These are phyloP conservation scores for Aphanomyces stellatus DNA, from an alignment of 352 stramenopile genomes.

Conservation along the genomic window DNA sequence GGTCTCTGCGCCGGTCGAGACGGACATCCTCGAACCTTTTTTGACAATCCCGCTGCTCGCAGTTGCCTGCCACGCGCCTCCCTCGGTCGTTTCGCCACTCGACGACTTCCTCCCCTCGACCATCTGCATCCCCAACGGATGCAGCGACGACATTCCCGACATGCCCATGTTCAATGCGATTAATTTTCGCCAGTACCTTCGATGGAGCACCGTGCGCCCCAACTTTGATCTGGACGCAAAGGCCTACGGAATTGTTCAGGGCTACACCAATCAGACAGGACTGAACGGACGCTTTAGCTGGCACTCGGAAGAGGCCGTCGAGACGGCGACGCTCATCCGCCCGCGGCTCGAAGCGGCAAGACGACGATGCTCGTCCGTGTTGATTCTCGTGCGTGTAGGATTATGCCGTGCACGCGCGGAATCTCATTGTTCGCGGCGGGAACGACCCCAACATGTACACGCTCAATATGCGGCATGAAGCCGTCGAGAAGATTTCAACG, in stretches of 20 bases:
- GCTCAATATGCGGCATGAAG: conserved; percentile 16
- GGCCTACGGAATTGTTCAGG: conserved; percentile 39
- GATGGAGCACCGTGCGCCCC: conserved; percentile 24
- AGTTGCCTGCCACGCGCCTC: not conserved
- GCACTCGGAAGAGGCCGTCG: conserved; percentile 36
- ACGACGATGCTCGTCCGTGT: not conserved
- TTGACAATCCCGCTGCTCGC: not conserved
- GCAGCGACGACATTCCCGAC: not conserved
- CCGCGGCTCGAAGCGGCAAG: conserved; percentile 35
- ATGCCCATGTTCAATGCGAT: conserved; percentile 27
- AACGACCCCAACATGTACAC: conserved; percentile 22
- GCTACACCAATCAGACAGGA: conserved; percentile 43
- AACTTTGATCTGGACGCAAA: conserved; percentile 40
- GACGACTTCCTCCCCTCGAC: conserved; percentile 11
- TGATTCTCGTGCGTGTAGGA: not conserved
- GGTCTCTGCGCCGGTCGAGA: conserved; percentile 2
- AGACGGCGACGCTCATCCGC: conserved; percentile 30
- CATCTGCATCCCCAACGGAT: conserved; percentile 10
- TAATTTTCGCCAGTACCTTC: conserved; percentile 48
- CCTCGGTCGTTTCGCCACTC: conserved; percentile 1
- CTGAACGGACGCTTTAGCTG: conserved; percentile 58
- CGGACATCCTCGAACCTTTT: not conserved
- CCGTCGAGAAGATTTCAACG: conserved; percentile 6
- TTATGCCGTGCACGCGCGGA: conserved; percentile 1
- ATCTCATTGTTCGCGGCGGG: not conserved